Evolutionary conservation across 2,329 filamentous ascomycete genomes (phyloP).

Genomic region (Ceratocystiopsis sp.): DNA sequence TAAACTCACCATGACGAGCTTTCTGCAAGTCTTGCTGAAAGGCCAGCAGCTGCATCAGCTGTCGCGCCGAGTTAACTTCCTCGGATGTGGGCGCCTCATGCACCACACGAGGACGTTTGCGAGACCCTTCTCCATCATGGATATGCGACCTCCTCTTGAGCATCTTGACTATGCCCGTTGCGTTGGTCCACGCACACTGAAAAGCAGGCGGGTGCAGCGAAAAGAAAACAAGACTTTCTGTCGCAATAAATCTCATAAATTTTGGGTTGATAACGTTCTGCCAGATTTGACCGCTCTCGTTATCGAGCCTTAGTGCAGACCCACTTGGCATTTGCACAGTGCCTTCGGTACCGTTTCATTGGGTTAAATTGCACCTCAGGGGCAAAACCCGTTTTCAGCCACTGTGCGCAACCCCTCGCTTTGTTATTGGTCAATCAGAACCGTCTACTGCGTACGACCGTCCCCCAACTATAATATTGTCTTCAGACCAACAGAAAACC

Average conservation of each 20-base stretch:
- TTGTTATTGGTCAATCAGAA: too few relatives aligned
- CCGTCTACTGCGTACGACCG: too few relatives aligned
- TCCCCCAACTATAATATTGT: too few relatives aligned
- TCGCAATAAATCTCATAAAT: neutral
- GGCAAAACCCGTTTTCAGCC: too few relatives aligned
- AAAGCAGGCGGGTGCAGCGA: neutral
- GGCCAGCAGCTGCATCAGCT: conserved; percentile 49
- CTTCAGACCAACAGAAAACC: too few relatives aligned
- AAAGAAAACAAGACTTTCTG: too few relatives aligned
- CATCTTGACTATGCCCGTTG: conserved; percentile 16
- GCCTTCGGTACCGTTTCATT: neutral
- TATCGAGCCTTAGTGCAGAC: too few relatives aligned
- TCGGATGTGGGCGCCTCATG: conserved; percentile 42
- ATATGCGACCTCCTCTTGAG: conserved; percentile 25
- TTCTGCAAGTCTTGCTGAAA: conserved; percentile 55
- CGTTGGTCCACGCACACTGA: neutral
- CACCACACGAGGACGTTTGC: conserved; percentile 38
- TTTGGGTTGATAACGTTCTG: conserved; percentile 4
- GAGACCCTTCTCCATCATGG: conserved; percentile 22
- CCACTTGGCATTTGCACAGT: neutral
- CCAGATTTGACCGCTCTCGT: conserved; percentile 1
- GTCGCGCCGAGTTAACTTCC: conserved; percentile 43
- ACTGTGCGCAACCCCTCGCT: too few relatives aligned
- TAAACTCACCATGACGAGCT: conserved; percentile 43
- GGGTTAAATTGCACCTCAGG: neutral